These are phyloP conservation scores for Mycena capillaripes DNA, from an alignment of 768 basidiomycete species.

Conservation along the genomic window DNA sequence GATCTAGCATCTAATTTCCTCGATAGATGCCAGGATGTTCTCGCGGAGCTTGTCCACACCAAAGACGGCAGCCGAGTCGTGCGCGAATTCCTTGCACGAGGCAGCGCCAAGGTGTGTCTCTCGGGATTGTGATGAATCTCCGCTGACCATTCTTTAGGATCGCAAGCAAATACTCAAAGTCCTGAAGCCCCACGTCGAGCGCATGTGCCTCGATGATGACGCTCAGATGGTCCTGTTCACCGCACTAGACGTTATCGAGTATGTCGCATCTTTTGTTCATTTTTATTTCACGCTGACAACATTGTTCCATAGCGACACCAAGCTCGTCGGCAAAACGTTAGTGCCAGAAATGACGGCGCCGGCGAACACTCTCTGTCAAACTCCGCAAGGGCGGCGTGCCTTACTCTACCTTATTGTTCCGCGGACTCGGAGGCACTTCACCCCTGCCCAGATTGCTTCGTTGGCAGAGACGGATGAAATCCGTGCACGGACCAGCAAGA, in stretches of 20 bases:
- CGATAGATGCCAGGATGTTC: conserved; percentile 81
- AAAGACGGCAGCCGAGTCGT: conserved; percentile 91
- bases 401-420: conserved; percentile 88
- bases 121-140: not conserved
- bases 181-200: conserved; percentile 90
- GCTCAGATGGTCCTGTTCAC: conserved; percentile 93
- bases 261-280: conserved; percentile 42
- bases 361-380: conserved; percentile 69
- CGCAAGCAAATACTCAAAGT: conserved; percentile 92
- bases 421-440: conserved; percentile 88
- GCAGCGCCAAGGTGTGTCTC: conserved; percentile 79
- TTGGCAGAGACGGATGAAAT: conserved; percentile 82
- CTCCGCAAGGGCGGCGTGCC: conserved; percentile 84
- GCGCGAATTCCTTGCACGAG: conserved; percentile 86
- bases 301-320: conserved; percentile 79
- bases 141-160: conserved; percentile 62
- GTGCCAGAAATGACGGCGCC: conserved; percentile 75
- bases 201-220: conserved; percentile 91
- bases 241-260: conserved; percentile 93
- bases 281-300: conserved; percentile 4
- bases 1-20: not conserved
- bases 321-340: conserved; percentile 86
- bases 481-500: conserved; percentile 87
- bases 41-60: conserved; percentile 96
- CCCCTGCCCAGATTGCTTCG: conserved; percentile 79